A percentile compares a stretch with the other conserved stretches of the same genome.
These are phyloP conservation scores for Coprinellus aureogranulatus DNA, from an alignment of 768 basidiomycete species.

Conservation along the genomic window DNA sequence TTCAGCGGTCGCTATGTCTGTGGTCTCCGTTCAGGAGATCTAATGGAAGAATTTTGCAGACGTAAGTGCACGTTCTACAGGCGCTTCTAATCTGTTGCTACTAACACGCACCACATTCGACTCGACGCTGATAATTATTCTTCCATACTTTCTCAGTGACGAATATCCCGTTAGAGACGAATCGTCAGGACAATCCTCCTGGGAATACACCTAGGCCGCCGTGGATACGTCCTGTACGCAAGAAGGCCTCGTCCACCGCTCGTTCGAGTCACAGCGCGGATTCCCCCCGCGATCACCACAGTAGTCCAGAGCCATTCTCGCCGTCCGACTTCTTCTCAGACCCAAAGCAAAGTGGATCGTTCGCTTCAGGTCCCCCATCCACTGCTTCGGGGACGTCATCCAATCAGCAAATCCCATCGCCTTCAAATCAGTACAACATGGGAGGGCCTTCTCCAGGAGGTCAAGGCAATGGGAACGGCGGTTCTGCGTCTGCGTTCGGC, in stretches of 20 bases:
- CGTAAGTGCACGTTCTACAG: conserved; percentile 39
- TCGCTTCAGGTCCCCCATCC: conserved; percentile 20
- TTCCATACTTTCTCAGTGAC: conserved; percentile 50
- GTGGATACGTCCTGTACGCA: conserved; percentile 87
- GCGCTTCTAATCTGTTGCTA: conserved; percentile 7
- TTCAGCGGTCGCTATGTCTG: conserved; percentile 93
- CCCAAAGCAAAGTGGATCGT: conserved; percentile 30
- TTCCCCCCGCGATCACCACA: conserved; percentile 42
- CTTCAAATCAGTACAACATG: neutral
- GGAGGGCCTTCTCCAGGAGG: conserved; percentile 6
- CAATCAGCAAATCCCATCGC: conserved; percentile 12
- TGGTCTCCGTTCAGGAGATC: conserved; percentile 84
- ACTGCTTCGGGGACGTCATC: conserved; percentile 13
- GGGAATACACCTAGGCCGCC: conserved; percentile 59
- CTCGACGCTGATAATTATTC: neutral
- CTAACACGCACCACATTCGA: conserved; percentile 6
- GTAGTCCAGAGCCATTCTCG: conserved; percentile 68
- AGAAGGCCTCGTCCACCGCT: conserved; percentile 56
- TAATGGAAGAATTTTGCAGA: conserved; percentile 95
- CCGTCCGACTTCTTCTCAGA: conserved; percentile 65
- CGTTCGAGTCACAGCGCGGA: conserved; percentile 44
- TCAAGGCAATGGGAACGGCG: conserved; percentile 10
- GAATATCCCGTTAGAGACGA: conserved; percentile 80
- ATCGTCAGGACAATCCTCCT: conserved; percentile 45
- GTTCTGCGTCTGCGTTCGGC: conserved; percentile 20